Percentiles rank a stretch among this genome's conserved stretches.
Evolutionary conservation across 345 rosid genomes (phyloP).

Genomic region (Salix udensis): DNA sequence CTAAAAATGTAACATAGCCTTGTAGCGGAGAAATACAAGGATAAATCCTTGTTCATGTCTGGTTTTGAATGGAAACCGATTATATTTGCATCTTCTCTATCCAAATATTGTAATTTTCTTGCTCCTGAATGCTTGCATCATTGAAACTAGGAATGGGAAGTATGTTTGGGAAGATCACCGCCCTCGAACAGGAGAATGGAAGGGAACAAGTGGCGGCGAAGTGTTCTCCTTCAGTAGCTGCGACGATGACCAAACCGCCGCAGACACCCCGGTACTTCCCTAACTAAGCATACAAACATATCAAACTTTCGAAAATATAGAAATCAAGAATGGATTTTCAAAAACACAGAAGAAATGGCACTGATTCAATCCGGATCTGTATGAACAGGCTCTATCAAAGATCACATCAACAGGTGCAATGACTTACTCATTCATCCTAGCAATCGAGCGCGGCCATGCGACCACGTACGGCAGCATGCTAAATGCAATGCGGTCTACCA

Average conservation of each 20-base stretch:
- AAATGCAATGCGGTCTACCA: constrained; percentile 62
- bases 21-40: too few species aligned
- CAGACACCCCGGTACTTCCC: constrained; percentile 71
- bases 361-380: background rate
- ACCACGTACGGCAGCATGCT: constrained; percentile 71
- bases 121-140: background rate
- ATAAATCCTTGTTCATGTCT: too few species aligned
- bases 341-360: background rate
- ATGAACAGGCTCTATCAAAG: constrained; percentile 66
- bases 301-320: background rate
- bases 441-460: constrained; percentile 63
- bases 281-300: background rate
- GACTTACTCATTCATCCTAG: constrained; percentile 90
- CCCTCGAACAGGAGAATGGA: constrained; percentile 74
- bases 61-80: background rate
- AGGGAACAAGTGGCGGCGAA: constrained; percentile 91
- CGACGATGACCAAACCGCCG: constrained; percentile 87
- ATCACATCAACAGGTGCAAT: constrained; percentile 83
- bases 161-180: constrained; percentile 85
- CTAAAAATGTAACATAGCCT: too few species aligned
- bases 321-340: background rate
- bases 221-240: constrained; percentile 82
- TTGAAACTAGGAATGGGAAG: constrained; percentile 50
- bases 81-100: background rate
- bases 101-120: background rate